A percentile compares a stretch with the other conserved stretches of the same genome.
Conservation (phyloP, 75 land plant genomes). For the Pseudotsuga menziesii region DNA sequence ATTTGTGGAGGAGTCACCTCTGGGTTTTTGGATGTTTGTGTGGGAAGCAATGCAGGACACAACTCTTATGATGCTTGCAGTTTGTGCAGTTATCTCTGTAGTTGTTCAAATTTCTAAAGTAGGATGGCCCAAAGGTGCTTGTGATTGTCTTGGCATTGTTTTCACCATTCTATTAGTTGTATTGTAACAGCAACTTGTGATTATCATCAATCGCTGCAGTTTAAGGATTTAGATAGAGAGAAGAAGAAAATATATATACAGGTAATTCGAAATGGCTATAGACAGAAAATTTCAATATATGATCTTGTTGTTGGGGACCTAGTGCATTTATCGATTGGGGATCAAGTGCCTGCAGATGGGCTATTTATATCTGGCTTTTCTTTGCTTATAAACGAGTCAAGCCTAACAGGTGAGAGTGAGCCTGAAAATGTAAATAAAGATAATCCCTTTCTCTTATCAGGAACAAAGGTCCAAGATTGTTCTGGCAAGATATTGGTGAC, state of each 20-base stretch:
- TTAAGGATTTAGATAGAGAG: conserved; percentile 59
- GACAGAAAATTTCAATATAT: conserved; percentile 44
- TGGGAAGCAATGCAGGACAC: conserved; percentile 95
- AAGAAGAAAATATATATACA: conserved; percentile 60
- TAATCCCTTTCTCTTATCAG: conserved; percentile 55
- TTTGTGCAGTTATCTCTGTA: conserved; percentile 80
- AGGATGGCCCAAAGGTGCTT: conserved; percentile 86
- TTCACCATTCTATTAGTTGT: conserved; percentile 42
- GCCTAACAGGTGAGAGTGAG: conserved; percentile 67
- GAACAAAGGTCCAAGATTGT: conserved; percentile 72
- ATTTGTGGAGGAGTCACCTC: conserved; percentile 49
- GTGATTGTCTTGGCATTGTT: conserved; percentile 93
- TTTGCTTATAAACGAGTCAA: conserved; percentile 54
- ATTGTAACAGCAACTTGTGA: conserved; percentile 44
- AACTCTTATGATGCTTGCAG: conserved; percentile 77
- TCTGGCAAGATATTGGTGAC: conserved; percentile 52
- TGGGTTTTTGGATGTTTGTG: conserved; percentile 85
- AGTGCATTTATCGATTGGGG: conserved; percentile 75
- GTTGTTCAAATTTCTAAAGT: conserved; percentile 72
- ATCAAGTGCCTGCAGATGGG: conserved; percentile 87
- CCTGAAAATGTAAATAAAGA: conserved; percentile 27
- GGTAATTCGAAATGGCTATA: conserved; percentile 40
- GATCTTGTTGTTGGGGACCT: conserved; percentile 79
- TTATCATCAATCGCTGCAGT: conserved; percentile 61
- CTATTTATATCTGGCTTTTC: conserved; percentile 61